Base-by-base conservation (phyloP, 2,329 filamentous ascomycete genomes). In the Didymellaceae sp. region DNA sequence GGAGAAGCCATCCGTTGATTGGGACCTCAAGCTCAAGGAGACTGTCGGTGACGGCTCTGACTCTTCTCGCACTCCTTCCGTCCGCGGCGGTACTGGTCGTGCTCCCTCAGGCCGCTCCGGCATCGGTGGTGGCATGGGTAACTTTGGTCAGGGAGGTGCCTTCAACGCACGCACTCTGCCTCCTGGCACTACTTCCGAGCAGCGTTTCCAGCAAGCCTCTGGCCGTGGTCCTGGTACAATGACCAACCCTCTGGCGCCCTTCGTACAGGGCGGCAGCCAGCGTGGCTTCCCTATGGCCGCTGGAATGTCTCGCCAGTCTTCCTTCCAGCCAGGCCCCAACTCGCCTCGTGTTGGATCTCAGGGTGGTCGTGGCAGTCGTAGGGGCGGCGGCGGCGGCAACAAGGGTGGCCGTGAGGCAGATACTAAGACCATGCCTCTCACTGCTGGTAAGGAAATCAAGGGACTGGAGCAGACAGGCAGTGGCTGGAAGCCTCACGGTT, bases 1-100 rank as follows among this genome's bases (percentile, higher is more conserved):
- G 57, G 94, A 99, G 80, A 95, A 97, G 77, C 94, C 94, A 11
- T 96, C 91, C 0, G 75, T 92, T 33, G 93, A 97, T 69, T 99
- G 96, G 85, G 89, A 95, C 69, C 82, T 87, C 59, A 92, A 94
- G 68, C 86, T 99, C 55, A 82, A 93, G 82, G 87, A 89, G 76
- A 81, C 88, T 79, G 74, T 99, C 60, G 93, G 93, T 50, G 92
- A 96, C 59, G 86, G 88, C 50, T 82, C 83, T 52, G 79, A 84
- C 50, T 84, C 85, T 77, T 90, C 76, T 79, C 88, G 74, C 4
- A 83, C 72, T 76, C 86, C 70, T 75, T 86, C 74, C 74, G 88
- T 75, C 79, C 88, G 67, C 14, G 77, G 80, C 46, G 74, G 76
- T 53, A 77, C 80, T 70, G 68, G 72, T 53, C 77, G 83, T 42